phyloP scores from a whole-genome alignment of 176 grass and related monocot genomes.

The Panicum miliaceum region DNA sequence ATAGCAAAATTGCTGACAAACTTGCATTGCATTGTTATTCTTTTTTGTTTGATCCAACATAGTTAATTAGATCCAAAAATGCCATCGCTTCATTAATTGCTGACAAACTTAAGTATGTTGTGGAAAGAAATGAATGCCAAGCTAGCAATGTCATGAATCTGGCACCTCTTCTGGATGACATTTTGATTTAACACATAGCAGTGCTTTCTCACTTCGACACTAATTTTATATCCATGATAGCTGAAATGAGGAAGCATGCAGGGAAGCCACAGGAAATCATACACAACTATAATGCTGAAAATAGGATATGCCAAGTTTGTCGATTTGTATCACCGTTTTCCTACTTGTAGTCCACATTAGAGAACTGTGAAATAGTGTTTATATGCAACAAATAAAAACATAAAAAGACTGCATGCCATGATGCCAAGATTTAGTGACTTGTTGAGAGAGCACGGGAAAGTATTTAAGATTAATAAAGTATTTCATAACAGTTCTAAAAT shows the following conservation, averaged over 20 bases:
- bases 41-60: background rate
- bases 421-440: background rate
- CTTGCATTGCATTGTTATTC: too few species aligned
- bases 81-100: background rate
- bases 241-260: background rate
- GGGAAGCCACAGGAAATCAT: background rate
- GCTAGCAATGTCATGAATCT: background rate
- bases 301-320: background rate
- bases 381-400: background rate
- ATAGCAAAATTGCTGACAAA: background rate
- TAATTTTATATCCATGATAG: background rate
- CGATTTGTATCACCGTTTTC: background rate
- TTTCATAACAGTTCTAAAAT: background rate
- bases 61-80: constrained; percentile 4
- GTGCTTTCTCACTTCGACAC: background rate
- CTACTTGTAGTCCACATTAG: background rate
- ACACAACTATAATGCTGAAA: background rate
- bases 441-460: background rate
- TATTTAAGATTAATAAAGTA: background rate
- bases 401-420: background rate
- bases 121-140: background rate
- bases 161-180: too few species aligned
- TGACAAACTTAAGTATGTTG: too few species aligned
- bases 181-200: background rate
- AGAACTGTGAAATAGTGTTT: background rate